Percentiles rank a stretch among this genome's conserved stretches.
These are phyloP conservation scores for Trichoderma endophyticum DNA, from an alignment of 2,329 filamentous ascomycete genomes.

Conservation along the genomic window DNA sequence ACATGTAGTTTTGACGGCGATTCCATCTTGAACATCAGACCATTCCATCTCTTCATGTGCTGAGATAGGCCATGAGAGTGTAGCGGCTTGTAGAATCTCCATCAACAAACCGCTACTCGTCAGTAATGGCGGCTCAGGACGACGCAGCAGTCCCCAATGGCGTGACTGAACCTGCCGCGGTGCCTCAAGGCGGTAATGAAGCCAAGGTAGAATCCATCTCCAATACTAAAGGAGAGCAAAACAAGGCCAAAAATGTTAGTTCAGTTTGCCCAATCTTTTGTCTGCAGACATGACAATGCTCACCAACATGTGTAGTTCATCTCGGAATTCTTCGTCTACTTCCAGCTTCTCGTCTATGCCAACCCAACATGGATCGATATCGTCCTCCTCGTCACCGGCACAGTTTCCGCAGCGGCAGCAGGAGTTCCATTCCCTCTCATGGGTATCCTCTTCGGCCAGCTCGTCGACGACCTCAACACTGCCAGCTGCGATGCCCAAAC, in stretches of 20 bases:
- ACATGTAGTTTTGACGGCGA: background rate
- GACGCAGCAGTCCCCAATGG: background rate
- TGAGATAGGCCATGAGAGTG: background rate
- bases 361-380: constrained; percentile 44
- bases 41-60: background rate
- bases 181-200: background rate
- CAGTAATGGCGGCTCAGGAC: constrained; percentile 10
- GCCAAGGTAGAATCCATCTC: background rate
- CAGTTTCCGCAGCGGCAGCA: constrained; percentile 50
- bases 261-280: background rate
- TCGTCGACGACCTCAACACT: constrained; percentile 59
- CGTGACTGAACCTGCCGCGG: background rate
- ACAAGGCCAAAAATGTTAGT: background rate
- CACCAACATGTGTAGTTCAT: background rate
- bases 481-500: constrained; percentile 47
- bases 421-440: constrained; percentile 62
- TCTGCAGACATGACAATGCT: background rate
- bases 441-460: constrained; percentile 61
- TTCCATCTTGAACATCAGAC: background rate
- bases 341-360: constrained; percentile 45
- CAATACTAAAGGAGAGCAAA: background rate
- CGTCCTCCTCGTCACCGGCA: constrained; percentile 41
- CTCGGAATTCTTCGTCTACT: constrained; percentile 31
- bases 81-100: background rate
- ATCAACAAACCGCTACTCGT: background rate